Conservation (phyloP, 192 early-diverging fungal species). For the Gigaspora rosea region DNA sequence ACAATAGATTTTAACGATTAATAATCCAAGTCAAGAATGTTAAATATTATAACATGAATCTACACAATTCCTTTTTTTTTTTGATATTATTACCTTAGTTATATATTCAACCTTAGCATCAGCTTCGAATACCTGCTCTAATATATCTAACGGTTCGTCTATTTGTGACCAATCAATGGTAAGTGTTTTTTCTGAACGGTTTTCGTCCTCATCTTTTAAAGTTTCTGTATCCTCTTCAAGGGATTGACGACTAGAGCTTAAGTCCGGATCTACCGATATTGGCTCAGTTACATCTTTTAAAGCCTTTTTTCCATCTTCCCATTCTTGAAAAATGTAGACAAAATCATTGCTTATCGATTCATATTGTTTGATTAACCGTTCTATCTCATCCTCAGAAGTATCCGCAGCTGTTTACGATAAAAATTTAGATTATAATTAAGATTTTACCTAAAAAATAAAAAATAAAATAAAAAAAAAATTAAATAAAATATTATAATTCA, state of each 20-base stretch:
- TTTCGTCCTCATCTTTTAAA: background rate
- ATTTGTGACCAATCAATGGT: constrained; percentile 27
- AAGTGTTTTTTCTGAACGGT: constrained; percentile 15
- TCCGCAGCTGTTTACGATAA: constrained; percentile 27
- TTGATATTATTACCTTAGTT: constrained; percentile 2
- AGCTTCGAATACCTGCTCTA: constrained; percentile 51
- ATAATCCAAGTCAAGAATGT: background rate
- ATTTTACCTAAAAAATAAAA: background rate
- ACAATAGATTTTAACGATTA: background rate
- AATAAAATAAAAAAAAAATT: background rate
- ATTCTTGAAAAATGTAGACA: constrained; percentile 50
- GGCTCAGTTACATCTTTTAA: constrained; percentile 45
- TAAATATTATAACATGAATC: background rate
- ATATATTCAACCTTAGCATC: constrained; percentile 31
- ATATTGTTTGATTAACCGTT: constrained; percentile 37
- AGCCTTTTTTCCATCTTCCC: constrained; percentile 52
- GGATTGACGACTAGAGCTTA: constrained; percentile 8
- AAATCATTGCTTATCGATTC: constrained; percentile 38
- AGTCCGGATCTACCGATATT: constrained; percentile 7
- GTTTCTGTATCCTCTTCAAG: constrained; percentile 24
- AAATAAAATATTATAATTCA: background rate
- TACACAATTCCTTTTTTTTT: constrained; percentile 31
- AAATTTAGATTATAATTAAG: background rate
- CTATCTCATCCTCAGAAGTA: constrained; percentile 31
- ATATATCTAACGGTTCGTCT: constrained; percentile 26